Percentiles rank a stretch among this genome's conserved stretches.
phyloP scores from a whole-genome alignment of 2,329 filamentous ascomycete genomes.

The Neodidymelliopsis sp. region DNA sequence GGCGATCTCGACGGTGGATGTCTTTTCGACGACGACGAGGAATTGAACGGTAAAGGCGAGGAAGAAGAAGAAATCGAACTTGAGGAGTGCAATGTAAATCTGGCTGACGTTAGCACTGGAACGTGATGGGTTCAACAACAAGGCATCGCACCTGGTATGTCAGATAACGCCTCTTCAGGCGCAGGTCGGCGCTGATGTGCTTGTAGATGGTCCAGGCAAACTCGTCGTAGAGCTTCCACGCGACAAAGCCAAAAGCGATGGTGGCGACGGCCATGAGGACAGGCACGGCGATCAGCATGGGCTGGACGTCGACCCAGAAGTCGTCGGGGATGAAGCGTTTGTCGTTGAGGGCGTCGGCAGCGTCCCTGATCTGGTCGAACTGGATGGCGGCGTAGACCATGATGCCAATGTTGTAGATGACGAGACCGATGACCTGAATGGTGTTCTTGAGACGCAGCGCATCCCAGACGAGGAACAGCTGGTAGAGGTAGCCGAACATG shows the following conservation, averaged over 20 bases:
- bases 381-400: slow-evolving; percentile 94
- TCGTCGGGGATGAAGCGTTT: slow-evolving; percentile 56
- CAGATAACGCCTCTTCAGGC: slow-evolving; percentile 95
- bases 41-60: slow-evolving; percentile 98
- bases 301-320: slow-evolving; percentile 74
- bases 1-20: slow-evolving; percentile 76
- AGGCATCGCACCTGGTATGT: slow-evolving; percentile 85
- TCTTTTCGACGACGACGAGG: slow-evolving; percentile 81
- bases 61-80: slow-evolving; percentile 99
- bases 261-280: slow-evolving; percentile 81
- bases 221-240: slow-evolving; percentile 97
- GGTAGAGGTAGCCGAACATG: slow-evolving; percentile 96
- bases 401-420: slow-evolving; percentile 88
- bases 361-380: slow-evolving; percentile 84
- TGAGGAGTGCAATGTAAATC: slow-evolving; percentile 97
- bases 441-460: slow-evolving; percentile 95
- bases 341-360: slow-evolving; percentile 64
- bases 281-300: slow-evolving; percentile 85
- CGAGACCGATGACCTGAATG: slow-evolving; percentile 96
- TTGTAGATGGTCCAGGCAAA: slow-evolving; percentile 99
- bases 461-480: slow-evolving; percentile 89
- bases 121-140: not conserved
- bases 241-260: slow-evolving; percentile 74
- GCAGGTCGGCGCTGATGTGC: slow-evolving; percentile 95
- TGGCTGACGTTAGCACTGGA: slow-evolving; percentile 50